These are phyloP conservation scores for Irpex sp. DNA, from an alignment of 1,284 basidiomycete genomes.

Conservation along the genomic window DNA sequence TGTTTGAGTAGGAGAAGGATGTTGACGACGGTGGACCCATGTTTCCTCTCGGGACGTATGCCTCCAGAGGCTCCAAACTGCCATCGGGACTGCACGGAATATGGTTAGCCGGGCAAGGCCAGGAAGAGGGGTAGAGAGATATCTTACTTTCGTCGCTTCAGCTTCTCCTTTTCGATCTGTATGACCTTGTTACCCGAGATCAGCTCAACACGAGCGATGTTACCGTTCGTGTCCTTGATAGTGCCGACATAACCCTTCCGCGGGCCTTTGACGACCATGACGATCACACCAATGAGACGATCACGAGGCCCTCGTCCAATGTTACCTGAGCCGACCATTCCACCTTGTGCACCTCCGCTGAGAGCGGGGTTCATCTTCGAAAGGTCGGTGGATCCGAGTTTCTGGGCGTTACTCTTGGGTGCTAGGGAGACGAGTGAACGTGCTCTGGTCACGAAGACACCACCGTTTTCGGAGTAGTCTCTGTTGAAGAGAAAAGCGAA, in stretches of 20 bases:
- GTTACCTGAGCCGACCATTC: constrained; percentile 78
- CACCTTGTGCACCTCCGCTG: constrained; percentile 52
- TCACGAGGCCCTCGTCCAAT: constrained; percentile 77
- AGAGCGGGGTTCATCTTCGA: constrained; percentile 95
- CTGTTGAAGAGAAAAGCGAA: constrained; percentile 95
- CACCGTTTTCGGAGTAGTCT: constrained; percentile 87
- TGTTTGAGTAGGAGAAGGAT: neutral
- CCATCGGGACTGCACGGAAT: constrained; percentile 47
- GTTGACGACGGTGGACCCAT: constrained; percentile 31
- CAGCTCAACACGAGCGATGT: constrained; percentile 87
- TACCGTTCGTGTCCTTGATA: constrained; percentile 94
- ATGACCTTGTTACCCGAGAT: constrained; percentile 90
- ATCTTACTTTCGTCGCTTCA: constrained; percentile 76
- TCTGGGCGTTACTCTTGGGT: constrained; percentile 73
- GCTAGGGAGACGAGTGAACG: constrained; percentile 80
- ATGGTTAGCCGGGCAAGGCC: neutral
- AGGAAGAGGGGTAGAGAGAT: neutral
- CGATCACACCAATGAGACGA: constrained; percentile 77
- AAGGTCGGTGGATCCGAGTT: constrained; percentile 69
- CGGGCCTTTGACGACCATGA: constrained; percentile 84
- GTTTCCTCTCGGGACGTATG: constrained; percentile 14
- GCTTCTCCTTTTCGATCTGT: constrained; percentile 78
- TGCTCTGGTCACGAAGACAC: constrained; percentile 89
- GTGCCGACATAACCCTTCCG: constrained; percentile 91
- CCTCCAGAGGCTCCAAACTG: constrained; percentile 43